Percentiles rank a stretch among this genome's conserved stretches.
phyloP scores from a whole-genome alignment of 306 rosid species.

The Malus orientalis region DNA sequence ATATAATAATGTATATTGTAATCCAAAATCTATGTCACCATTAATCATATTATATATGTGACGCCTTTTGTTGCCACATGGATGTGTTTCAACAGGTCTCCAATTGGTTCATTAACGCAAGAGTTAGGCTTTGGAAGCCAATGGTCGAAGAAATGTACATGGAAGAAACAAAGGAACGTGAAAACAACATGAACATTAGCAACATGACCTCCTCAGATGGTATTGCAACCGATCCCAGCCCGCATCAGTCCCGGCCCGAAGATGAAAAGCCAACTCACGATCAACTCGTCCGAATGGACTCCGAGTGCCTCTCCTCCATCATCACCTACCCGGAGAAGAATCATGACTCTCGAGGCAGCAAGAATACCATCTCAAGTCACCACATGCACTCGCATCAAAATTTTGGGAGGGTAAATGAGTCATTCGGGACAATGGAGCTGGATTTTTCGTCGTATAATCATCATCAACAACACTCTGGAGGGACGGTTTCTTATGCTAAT shows the following conservation, averaged over 20 bases:
- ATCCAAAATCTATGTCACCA: neutral
- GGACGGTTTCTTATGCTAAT: constrained; percentile 21
- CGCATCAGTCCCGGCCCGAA: constrained; percentile 6
- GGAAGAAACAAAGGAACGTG: constrained; percentile 70
- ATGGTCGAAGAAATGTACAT: constrained; percentile 95
- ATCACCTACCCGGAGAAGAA: constrained; percentile 42
- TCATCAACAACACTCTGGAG: constrained; percentile 15
- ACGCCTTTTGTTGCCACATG: constrained; percentile 10
- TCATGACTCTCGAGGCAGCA: constrained; percentile 18
- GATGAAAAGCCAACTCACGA: constrained; percentile 48
- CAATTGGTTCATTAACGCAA: constrained; percentile 94
- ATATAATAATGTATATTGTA: neutral
- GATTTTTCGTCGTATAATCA: constrained; percentile 55
- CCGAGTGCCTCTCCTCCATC: constrained; percentile 61
- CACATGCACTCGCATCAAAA: constrained; percentile 24
- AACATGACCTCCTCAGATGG: constrained; percentile 42
- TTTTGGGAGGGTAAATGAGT: constrained; percentile 32
- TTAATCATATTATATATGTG: neutral
- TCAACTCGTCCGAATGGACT: constrained; percentile 49
- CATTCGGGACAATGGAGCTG: constrained; percentile 59
- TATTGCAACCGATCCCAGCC: constrained; percentile 14
- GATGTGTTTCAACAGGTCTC: constrained; percentile 54
- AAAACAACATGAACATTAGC: constrained; percentile 7
- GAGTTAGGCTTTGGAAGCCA: constrained; percentile 98
- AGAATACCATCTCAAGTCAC: constrained; percentile 20